These are phyloP conservation scores for Ampelocalamus luodianensis DNA, from an alignment of 176 grass and related monocot genomes.

Conservation along the genomic window DNA sequence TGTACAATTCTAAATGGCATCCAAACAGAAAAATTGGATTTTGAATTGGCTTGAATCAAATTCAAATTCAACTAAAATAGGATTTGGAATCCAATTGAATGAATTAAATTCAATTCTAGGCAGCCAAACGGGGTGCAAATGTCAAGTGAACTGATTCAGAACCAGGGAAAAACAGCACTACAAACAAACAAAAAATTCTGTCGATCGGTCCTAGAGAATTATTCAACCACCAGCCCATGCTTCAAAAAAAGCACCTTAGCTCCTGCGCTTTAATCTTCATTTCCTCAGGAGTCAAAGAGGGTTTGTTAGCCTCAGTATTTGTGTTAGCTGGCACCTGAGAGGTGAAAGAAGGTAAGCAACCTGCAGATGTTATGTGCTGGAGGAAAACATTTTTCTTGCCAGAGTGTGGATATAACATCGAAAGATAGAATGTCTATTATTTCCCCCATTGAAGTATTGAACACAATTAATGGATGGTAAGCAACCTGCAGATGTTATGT, in stretches of 20 bases:
- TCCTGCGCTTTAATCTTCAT: conserved; percentile 90
- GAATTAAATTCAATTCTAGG: no score
- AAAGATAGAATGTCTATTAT: background rate
- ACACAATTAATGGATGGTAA: conserved; percentile 23
- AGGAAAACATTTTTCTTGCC: background rate
- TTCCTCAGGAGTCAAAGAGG: conserved; percentile 82
- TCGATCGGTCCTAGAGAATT: background rate
- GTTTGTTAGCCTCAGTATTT: conserved; percentile 59
- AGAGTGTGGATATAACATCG: background rate
- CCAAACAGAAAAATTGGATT: no score
- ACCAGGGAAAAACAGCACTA: background rate
- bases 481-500: background rate
- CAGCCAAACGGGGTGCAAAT: background rate
- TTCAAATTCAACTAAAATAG: no score
- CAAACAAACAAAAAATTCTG: conserved; percentile 6
- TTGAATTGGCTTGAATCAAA: no score
- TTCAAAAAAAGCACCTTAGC: conserved; percentile 63
- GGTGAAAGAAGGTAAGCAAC: conserved; percentile 34
- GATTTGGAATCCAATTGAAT: no score
- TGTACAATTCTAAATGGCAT: no score
- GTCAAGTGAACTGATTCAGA: conserved; percentile 22
- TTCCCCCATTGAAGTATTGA: background rate
- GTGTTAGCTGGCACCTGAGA: conserved; percentile 58
- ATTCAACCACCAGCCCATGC: background rate
- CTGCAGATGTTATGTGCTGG: background rate